A percentile compares a stretch with the other conserved stretches of the same genome.
Conservation (phyloP, 345 rosid genomes). For the Excoecaria agallocha region DNA sequence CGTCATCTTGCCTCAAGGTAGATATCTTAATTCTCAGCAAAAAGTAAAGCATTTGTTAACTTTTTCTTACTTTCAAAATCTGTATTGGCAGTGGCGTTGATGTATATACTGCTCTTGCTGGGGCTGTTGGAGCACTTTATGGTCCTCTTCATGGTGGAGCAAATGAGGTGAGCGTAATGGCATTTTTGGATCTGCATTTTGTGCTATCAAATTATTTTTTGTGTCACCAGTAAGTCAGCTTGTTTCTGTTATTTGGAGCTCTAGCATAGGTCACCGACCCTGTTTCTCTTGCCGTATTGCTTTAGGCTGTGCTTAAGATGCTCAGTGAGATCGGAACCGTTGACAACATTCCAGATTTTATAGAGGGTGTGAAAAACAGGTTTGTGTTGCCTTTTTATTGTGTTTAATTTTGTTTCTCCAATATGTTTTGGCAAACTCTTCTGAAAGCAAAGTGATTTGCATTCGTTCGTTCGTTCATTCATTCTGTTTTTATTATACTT, state of each 20-base stretch:
- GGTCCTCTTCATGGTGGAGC: constrained; percentile 99
- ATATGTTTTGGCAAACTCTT: background rate
- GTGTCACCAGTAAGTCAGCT: background rate
- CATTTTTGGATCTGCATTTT: background rate
- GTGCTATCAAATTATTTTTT: background rate
- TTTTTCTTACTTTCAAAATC: background rate
- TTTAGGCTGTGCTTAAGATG: constrained; percentile 99
- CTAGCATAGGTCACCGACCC: background rate
- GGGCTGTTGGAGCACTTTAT: constrained; percentile 95
- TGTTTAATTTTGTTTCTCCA: background rate
- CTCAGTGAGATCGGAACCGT: constrained; percentile 79
- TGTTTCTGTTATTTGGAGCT: background rate
- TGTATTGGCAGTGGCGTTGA: constrained; percentile 74
- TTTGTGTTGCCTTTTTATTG: constrained; percentile 19
- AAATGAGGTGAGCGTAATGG: constrained; percentile 62
- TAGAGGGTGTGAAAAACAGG: constrained; percentile 96
- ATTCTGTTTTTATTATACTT: constrained; percentile 8
- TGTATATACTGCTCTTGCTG: constrained; percentile 86
- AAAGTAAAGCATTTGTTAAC: constrained; percentile 5
- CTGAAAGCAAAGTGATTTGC: background rate
- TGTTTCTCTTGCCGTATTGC: constrained; percentile 15
- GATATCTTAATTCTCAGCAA: constrained; percentile 12
- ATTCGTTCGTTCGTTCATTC: background rate
- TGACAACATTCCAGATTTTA: constrained; percentile 89
- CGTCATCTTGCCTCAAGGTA: constrained; percentile 98